Base-by-base conservation (phyloP, 1,284 basidiomycete genomes). In the Heterobasidion annosum region DNA sequence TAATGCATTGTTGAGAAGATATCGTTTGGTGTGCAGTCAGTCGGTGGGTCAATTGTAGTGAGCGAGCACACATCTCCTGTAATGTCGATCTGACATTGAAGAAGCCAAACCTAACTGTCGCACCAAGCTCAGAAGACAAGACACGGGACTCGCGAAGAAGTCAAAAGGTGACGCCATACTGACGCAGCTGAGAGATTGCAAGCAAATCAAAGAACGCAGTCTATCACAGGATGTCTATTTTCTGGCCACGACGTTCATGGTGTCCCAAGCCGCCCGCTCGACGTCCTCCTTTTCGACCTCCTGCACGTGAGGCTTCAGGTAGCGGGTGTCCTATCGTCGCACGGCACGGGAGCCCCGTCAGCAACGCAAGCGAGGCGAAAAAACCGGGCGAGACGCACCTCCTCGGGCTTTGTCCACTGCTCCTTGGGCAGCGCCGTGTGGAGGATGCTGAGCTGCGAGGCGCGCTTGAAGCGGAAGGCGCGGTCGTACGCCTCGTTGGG, bases 201-300 rank as follows among this genome's bases (percentile, higher is more conserved):
- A 40, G 2, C 37, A 8, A 40, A n/a, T n/a, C 12, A n/a, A 40
- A 40, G 37, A 40, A 40, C 37, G 18, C 15, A 45, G 51, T 53
- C 51, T 51, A 51, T 46, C 40, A 34, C 34, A 34, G 18, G 34
- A 42, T 40, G 47, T 43, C 49, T 54, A 63, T 74, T 84, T 85
- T 68, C 82, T 84, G 68, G 78, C 78, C 62, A 73, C 68, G 44
- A 91, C 80, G 18, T 71, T 71, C 64, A 90, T 69, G 57, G 79
- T 86, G 76, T 99, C 95, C 91, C 92, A 98, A 59, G 80, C 76
- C 54, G 68, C 70, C 63, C 94, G 82, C 78, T 99, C 97, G 40
- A 73, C 67, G 57, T 91, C 78, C 74, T 98, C 94, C 61, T 77
- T 77, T 63, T 76, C 75, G 57, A 97, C 86, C 54, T 89, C 82